phyloP scores from a whole-genome alignment of 2,329 filamentous ascomycete genomes.

The Neospermospora avenae region DNA sequence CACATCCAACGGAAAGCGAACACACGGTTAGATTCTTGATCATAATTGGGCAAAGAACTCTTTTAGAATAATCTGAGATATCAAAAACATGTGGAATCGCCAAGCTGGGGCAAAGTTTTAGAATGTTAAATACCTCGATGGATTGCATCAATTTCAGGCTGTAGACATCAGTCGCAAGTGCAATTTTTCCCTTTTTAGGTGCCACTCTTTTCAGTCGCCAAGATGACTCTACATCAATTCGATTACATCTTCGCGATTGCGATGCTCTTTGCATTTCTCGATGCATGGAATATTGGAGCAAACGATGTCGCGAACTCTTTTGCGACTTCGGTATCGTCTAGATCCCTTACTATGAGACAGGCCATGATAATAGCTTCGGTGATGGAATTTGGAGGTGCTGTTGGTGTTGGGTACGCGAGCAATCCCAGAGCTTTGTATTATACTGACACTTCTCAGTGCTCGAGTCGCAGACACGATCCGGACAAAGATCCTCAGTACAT shows the following conservation, averaged over 20 bases:
- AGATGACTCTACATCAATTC: slow-evolving; percentile 46
- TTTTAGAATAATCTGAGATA: background rate
- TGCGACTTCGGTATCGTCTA: slow-evolving; percentile 70
- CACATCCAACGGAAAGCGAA: background rate
- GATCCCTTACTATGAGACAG: slow-evolving; percentile 59
- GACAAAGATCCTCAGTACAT: slow-evolving; percentile 53
- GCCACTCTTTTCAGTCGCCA: background rate
- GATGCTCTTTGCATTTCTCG: slow-evolving; percentile 62
- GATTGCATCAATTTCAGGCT: background rate
- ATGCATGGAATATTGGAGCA: slow-evolving; percentile 60
- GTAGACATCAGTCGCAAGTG: background rate
- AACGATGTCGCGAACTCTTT: slow-evolving; percentile 74
- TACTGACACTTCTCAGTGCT: slow-evolving; percentile 28
- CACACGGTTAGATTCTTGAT: background rate
- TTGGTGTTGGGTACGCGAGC: slow-evolving; percentile 46
- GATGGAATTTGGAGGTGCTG: slow-evolving; percentile 43
- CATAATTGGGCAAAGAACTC: background rate
- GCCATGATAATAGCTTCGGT: slow-evolving; percentile 18
- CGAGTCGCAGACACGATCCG: slow-evolving; percentile 60
- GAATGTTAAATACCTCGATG: background rate
- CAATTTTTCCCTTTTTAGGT: background rate
- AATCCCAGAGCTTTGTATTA: background rate
- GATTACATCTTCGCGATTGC: slow-evolving; percentile 63
- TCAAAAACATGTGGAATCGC: background rate
- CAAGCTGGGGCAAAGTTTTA: background rate